phyloP scores from a whole-genome alignment of 2,329 filamentous ascomycete genomes.

The Pestalotiopsis fici region DNA sequence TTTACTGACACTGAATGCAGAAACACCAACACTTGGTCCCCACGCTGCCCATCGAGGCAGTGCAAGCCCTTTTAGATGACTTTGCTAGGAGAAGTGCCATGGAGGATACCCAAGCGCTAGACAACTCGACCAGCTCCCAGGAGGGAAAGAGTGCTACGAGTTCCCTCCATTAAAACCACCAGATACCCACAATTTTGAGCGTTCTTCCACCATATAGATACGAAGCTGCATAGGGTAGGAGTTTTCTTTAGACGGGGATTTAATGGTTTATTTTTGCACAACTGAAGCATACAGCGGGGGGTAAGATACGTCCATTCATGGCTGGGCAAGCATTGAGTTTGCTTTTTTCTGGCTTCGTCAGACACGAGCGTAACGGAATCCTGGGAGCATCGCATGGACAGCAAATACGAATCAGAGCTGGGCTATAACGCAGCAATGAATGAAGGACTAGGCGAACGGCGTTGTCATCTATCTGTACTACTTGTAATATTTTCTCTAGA shows the following conservation, averaged over 20 bases:
- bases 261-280: background rate
- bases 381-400: background rate
- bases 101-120: background rate
- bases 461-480: background rate
- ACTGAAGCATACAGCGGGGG: background rate
- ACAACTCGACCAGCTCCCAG: background rate
- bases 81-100: constrained; percentile 10
- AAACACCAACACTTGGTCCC: constrained; percentile 11
- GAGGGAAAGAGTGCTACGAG: background rate
- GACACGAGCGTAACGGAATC: background rate
- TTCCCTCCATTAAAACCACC: background rate
- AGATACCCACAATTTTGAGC: background rate
- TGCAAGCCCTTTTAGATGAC: constrained; percentile 12
- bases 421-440: background rate
- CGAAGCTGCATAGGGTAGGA: background rate
- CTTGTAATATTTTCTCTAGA: background rate
- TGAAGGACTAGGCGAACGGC: background rate
- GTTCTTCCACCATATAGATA: background rate
- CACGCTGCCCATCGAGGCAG: constrained; percentile 19
- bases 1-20: background rate
- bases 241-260: background rate
- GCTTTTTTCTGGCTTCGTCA: background rate
- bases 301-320: background rate
- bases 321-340: background rate
- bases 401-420: background rate